These are phyloP conservation scores for Coniophora puteana DNA, from an alignment of 1,284 basidiomycete species.

Conservation along the genomic window DNA sequence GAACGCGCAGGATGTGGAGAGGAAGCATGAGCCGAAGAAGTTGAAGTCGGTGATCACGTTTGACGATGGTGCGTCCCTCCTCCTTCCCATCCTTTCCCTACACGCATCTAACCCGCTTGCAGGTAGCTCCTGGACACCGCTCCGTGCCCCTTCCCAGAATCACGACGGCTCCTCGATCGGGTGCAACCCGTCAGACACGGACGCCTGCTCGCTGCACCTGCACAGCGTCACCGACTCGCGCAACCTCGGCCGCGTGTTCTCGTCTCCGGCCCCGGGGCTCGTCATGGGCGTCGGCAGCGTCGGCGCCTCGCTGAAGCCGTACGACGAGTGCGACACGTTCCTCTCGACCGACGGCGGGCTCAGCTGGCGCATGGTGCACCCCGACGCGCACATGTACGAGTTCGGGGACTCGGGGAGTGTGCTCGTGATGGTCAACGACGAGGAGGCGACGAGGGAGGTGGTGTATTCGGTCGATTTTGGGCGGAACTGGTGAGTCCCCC, in stretches of 20 bases:
- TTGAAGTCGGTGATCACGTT: constrained; percentile 83
- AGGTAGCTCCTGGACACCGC: constrained; percentile 74
- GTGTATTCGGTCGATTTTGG: constrained; percentile 88
- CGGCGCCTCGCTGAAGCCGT: constrained; percentile 67
- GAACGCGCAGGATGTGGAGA: constrained; percentile 81
- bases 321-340: constrained; percentile 93
- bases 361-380: constrained; percentile 78
- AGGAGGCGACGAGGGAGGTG: constrained; percentile 72
- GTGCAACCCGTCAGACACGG: constrained; percentile 58
- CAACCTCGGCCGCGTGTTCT: constrained; percentile 93
- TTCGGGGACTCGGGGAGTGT: constrained; percentile 91
- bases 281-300: constrained; percentile 95
- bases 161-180: constrained; percentile 55
- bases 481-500: constrained; percentile 64
- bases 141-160: constrained; percentile 65
- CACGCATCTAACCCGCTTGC: constrained; percentile 2
- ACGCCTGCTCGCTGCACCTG: constrained; percentile 82
- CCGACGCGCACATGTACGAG: constrained; percentile 89
- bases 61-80: constrained; percentile 70
- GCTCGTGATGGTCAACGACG: constrained; percentile 85
- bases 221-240: constrained; percentile 90
- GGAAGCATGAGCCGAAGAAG: constrained; percentile 58
- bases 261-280: constrained; percentile 89
- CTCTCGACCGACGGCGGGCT: constrained; percentile 88
- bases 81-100: neutral